Conservation (phyloP, 106 monocot genomes). For the Acorus gramineus region DNA sequence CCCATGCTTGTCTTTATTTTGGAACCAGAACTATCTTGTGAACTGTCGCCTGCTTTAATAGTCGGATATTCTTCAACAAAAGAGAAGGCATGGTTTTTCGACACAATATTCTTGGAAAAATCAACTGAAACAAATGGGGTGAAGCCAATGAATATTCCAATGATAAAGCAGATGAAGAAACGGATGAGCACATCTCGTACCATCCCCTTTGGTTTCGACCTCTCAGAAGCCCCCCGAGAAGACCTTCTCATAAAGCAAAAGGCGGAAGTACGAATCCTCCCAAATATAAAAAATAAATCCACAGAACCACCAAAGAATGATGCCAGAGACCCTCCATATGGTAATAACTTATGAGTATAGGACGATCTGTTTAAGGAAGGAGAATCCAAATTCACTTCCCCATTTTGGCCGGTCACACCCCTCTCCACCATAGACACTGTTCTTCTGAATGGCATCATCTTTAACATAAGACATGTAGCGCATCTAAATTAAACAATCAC, state of each 20-base stretch:
- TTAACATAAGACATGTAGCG: background rate
- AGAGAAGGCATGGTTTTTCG: constrained; percentile 25
- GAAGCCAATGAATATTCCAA: constrained; percentile 44
- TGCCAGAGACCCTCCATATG: constrained; percentile 25
- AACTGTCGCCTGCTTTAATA: constrained; percentile 5
- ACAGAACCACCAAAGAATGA: constrained; percentile 12
- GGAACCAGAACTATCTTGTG: constrained; percentile 1
- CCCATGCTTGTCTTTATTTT: constrained; percentile 5
- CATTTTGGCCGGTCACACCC: constrained; percentile 23
- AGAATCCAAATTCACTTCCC: constrained; percentile 19
- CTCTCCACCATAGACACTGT: constrained; percentile 26
- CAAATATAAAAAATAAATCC: constrained; percentile 8
- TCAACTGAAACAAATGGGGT: constrained; percentile 38
- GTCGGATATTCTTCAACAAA: constrained; percentile 19
- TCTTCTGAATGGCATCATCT: constrained; percentile 61
- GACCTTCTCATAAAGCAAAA: constrained; percentile 18
- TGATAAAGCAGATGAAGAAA: constrained; percentile 40
- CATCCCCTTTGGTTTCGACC: constrained; percentile 28
- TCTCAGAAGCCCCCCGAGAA: constrained; percentile 16
- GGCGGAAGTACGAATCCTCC: constrained; percentile 12
- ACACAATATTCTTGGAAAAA: constrained; percentile 24
- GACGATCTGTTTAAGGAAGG: constrained; percentile 33
- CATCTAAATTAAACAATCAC: too few species aligned
- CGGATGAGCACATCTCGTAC: constrained; percentile 22
- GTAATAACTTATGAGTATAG: constrained; percentile 21